Conservation (phyloP, 129 eudicot genomes). For the Helianthus tuberosus region DNA sequence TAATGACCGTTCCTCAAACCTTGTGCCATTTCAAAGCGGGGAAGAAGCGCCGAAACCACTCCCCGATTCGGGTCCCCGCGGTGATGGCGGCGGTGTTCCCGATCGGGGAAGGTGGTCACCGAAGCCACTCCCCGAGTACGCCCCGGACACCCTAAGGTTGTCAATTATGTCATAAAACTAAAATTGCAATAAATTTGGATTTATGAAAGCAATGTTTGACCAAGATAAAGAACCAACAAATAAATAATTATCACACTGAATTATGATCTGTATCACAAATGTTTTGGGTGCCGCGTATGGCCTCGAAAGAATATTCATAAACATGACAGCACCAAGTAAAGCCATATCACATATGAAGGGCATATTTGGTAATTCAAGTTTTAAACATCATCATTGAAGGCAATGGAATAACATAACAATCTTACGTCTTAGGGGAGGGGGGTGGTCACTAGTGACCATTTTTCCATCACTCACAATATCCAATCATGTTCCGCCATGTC, state of each 20-base stretch:
- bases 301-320: neutral
- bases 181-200: slow-evolving; percentile 1
- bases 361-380: neutral
- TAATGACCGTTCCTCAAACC: too few species aligned
- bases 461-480: too few species aligned
- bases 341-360: neutral
- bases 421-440: too few species aligned
- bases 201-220: slow-evolving; percentile 6
- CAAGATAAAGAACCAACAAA: neutral
- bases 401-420: neutral
- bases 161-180: neutral
- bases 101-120: too few species aligned
- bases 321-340: neutral
- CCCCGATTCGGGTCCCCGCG: too few species aligned
- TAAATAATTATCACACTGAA: neutral
- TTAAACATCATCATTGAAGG: slow-evolving; percentile 10
- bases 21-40: too few species aligned
- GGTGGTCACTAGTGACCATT: too few species aligned
- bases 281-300: neutral
- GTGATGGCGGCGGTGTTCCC: too few species aligned
- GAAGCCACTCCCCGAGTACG: too few species aligned
- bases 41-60: too few species aligned
- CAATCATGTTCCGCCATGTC: too few species aligned
- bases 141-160: too few species aligned
- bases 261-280: neutral